Conservation (phyloP, 257 asterid species). For the Nicotiana benthamiana region DNA sequence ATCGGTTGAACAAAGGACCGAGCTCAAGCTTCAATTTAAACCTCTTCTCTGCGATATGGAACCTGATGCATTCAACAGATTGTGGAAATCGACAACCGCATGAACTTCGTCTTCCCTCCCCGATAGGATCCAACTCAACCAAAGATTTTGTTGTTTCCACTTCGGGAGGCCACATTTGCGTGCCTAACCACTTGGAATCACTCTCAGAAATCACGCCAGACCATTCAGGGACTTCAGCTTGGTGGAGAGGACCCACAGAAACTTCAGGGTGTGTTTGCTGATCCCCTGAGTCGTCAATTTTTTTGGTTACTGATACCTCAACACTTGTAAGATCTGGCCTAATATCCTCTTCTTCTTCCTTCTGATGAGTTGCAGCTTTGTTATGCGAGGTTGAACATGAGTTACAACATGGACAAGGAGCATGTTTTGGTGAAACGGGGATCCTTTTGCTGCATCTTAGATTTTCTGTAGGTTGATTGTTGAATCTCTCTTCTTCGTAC, state of each 20-base stretch:
- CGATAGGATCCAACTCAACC: constrained; percentile 24
- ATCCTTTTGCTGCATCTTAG: constrained; percentile 47
- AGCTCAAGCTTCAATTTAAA: constrained; percentile 43
- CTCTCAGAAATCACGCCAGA: constrained; percentile 36
- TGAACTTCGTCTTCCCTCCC: constrained; percentile 30
- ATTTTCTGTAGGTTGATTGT: constrained; percentile 29
- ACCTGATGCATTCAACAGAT: constrained; percentile 60
- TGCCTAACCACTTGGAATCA: constrained; percentile 78
- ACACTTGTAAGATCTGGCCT: constrained; percentile 12
- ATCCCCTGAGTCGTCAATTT: constrained; percentile 12
- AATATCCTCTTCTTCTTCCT: constrained; percentile 13
- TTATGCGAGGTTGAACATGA: constrained; percentile 21
- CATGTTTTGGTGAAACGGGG: constrained; percentile 22
- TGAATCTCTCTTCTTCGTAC: constrained; percentile 38
- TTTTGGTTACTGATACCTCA: constrained; percentile 11
- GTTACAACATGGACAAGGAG: constrained; percentile 35
- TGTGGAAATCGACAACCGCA: constrained; percentile 44
- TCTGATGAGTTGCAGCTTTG: constrained; percentile 19
- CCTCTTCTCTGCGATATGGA: constrained; percentile 68
- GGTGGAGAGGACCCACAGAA: constrained; percentile 40
- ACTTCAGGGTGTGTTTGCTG: constrained; percentile 20
- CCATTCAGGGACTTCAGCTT: constrained; percentile 71
- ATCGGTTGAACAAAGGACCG: constrained; percentile 33
- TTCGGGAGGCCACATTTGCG: constrained; percentile 48
- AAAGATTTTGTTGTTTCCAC: constrained; percentile 11